These are phyloP conservation scores for Aspergillus conjunctus DNA, from an alignment of 495 filamentous ascomycete species.

Conservation along the genomic window DNA sequence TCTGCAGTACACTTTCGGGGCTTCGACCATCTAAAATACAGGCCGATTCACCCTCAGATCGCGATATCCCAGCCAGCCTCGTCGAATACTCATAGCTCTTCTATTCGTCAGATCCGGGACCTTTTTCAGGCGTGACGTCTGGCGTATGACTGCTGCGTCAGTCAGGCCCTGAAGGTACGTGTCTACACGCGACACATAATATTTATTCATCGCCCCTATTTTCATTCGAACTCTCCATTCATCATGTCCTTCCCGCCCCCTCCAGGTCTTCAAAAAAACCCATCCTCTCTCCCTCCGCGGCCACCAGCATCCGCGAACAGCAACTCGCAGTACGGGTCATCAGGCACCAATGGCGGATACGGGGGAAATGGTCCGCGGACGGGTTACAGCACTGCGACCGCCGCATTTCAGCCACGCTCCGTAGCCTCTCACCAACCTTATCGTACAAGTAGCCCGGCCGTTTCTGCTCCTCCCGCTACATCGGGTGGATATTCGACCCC, in stretches of 20 bases:
- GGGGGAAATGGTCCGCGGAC: slow-evolving; percentile 36
- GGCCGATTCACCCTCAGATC: background rate
- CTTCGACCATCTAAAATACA: background rate
- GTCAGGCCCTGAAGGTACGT: slow-evolving; percentile 64
- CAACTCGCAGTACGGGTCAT: slow-evolving; percentile 52
- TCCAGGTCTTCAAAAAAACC: slow-evolving; percentile 77
- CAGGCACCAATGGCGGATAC: slow-evolving; percentile 40
- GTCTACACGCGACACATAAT: slow-evolving; percentile 40
- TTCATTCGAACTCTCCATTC: slow-evolving; percentile 62
- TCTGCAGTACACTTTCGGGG: too few species aligned
- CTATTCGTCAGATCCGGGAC: slow-evolving; percentile 23
- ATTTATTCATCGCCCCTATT: slow-evolving; percentile 30
- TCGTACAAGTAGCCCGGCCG: slow-evolving; percentile 44
- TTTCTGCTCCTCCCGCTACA: slow-evolving; percentile 47
- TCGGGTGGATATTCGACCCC: slow-evolving; percentile 44
- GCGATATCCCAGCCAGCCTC: background rate
- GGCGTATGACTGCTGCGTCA: slow-evolving; percentile 42
- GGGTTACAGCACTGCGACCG: slow-evolving; percentile 48
- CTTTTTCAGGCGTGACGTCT: slow-evolving; percentile 44
- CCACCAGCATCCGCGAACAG: slow-evolving; percentile 69
- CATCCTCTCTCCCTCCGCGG: slow-evolving; percentile 78
- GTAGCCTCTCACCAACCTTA: slow-evolving; percentile 56
- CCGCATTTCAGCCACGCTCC: slow-evolving; percentile 64
- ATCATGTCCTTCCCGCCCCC: slow-evolving; percentile 94
- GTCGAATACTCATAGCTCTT: slow-evolving; percentile 1